Evolutionary conservation across 2,329 filamentous ascomycete species (phyloP), one percentile per base, ranked within the genome.

Genomic region (Magnaporthiopsis rhizophila): DNA sequence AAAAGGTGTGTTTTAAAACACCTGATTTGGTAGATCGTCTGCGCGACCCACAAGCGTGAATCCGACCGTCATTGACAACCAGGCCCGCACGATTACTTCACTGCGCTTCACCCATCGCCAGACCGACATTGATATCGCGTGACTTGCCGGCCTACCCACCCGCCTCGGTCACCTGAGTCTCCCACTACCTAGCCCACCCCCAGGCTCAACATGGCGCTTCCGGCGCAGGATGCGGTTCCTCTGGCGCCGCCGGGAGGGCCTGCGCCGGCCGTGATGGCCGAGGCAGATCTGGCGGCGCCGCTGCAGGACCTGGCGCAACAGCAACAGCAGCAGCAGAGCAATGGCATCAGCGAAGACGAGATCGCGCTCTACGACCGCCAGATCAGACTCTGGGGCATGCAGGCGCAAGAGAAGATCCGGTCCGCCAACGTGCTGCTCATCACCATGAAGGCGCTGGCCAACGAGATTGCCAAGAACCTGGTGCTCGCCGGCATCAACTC

Each of bases 321-420:
- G n/a, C n/a, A 58, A n/a, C 45, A 15, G 57, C 45, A 69, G 69
- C 62, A 68, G 66, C 30, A 63, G 66, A 18, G 60, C 62, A 21
- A 70, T 60, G 67, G 67, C 63, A 74, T 74, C 68, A 73, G 72
- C 63, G 71, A 72, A 63, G 95, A 98, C 76, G 95, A 99, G 74
- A 96, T 98, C 72, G 95, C 94, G 18, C 86, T 98, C 7, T 99
- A 99, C 75, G 95, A 99, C 78, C 89, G 95, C 62, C 95, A 99
- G 75, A 97, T 99, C 72, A 89, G 95, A 64, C 87, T 99, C 36
- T 99, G 95, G 95, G 95, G 95, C 58, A 91, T 98, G 72, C 88
- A 95, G 71, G 95, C 95, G 8, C 95, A 99, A 76, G 90, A 96
- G 74, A 92, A 90, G 73, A 92, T 99, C 65, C 91, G 94, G 70